These are phyloP conservation scores for Botrytis byssoidea DNA, from an alignment of 2,329 filamentous ascomycete genomes.

Conservation along the genomic window DNA sequence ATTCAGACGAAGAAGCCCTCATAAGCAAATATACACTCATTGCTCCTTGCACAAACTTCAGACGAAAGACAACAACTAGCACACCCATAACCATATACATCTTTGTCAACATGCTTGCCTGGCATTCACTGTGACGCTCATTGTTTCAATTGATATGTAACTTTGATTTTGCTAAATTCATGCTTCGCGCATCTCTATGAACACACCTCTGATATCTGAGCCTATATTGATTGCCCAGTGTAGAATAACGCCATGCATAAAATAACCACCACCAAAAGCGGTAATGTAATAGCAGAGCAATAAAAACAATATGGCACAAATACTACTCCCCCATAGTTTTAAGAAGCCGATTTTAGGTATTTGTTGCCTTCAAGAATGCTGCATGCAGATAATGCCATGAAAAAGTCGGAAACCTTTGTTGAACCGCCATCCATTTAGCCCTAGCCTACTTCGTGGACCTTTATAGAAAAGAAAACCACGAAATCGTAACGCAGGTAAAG, in stretches of 20 bases:
- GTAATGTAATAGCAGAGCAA: constrained; percentile 21
- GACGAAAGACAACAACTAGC: neutral
- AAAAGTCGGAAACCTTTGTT: constrained; percentile 28
- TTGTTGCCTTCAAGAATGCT: constrained; percentile 22
- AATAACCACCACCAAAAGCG: constrained; percentile 16
- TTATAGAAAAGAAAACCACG: neutral
- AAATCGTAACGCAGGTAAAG: constrained; percentile 14
- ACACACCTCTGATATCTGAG: constrained; percentile 17
- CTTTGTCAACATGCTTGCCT: neutral
- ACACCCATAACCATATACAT: neutral
- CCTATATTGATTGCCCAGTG: constrained; percentile 19
- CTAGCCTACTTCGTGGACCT: constrained; percentile 13
- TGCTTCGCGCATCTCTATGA: constrained; percentile 18
- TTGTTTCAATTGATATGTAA: neutral
- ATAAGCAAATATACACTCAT: neutral
- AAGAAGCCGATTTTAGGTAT: constrained; percentile 17
- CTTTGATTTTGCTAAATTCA: constrained; percentile 11
- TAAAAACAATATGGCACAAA: constrained; percentile 23
- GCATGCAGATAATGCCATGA: constrained; percentile 29
- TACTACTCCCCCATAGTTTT: constrained; percentile 18
- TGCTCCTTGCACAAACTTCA: neutral
- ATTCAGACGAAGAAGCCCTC: neutral
- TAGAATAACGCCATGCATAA: constrained; percentile 23
- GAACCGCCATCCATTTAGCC: constrained; percentile 19
- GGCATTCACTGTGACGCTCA: neutral